Evolutionary conservation across 345 rosid species (phyloP).

Genomic region (Populus davidiana): DNA sequence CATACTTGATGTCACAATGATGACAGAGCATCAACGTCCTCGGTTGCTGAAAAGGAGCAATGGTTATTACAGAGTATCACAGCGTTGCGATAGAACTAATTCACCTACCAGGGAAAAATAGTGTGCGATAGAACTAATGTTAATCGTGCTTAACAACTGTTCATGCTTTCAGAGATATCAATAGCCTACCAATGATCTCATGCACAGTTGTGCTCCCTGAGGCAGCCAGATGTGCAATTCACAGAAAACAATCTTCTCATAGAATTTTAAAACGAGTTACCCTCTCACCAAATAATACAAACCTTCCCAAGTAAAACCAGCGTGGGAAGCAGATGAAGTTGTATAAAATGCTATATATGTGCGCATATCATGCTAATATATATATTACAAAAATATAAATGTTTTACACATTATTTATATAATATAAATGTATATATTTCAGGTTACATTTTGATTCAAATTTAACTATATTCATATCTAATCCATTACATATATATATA

Average conservation of each 20-base stretch:
- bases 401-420: too few species aligned
- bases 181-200: neutral
- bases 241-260: neutral
- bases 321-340: neutral
- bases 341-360: neutral
- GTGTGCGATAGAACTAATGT: neutral
- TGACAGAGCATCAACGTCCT: too few species aligned
- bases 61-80: too few species aligned
- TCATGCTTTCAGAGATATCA: neutral
- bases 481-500: too few species aligned
- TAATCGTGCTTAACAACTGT: neutral
- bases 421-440: too few species aligned
- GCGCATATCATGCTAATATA: too few species aligned
- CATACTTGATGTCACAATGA: neutral
- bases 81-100: too few species aligned
- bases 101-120: neutral
- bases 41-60: too few species aligned
- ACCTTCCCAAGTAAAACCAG: neutral
- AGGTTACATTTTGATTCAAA: too few species aligned
- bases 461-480: too few species aligned
- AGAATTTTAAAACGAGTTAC: neutral
- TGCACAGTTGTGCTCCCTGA: neutral
- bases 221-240: too few species aligned
- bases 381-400: too few species aligned
- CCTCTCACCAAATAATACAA: neutral